phyloP scores from a whole-genome alignment of 1,284 basidiomycete genomes.

The Ceratobasidium sp. region DNA sequence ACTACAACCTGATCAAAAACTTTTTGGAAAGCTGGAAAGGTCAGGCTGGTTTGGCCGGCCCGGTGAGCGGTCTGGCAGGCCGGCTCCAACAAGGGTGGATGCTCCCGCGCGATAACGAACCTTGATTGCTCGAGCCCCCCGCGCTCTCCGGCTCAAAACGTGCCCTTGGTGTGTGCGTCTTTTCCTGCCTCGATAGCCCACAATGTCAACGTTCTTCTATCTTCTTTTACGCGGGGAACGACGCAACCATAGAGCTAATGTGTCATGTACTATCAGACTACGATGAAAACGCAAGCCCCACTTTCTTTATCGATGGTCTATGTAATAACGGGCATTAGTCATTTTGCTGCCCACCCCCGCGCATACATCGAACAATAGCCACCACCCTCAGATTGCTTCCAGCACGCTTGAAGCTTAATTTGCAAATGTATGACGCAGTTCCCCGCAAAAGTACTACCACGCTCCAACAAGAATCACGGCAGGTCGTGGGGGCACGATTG shows the following conservation, averaged over 20 bases:
- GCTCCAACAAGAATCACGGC: conserved; percentile 13
- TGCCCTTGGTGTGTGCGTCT: neutral
- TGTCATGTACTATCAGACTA: neutral
- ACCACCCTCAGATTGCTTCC: neutral
- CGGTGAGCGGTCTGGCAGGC: conserved; percentile 85
- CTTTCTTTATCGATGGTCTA: conserved; percentile 23
- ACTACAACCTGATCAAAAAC: conserved; percentile 92
- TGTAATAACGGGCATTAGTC: neutral
- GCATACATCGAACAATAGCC: conserved; percentile 16
- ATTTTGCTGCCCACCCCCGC: conserved; percentile 2
- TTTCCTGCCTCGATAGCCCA: neutral
- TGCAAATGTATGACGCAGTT: conserved; percentile 33
- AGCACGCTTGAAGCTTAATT: conserved; percentile 16
- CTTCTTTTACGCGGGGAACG: conserved; percentile 1
- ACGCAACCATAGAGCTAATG: neutral
- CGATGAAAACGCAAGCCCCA: neutral
- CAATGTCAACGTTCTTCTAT: conserved; percentile 18
- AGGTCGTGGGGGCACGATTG: neutral
- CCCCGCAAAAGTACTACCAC: conserved; percentile 2
- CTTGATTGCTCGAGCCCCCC: conserved; percentile 10
- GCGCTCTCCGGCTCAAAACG: neutral
- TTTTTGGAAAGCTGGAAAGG: conserved; percentile 93
- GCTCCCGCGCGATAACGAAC: conserved; percentile 66
- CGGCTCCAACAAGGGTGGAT: conserved; percentile 73
- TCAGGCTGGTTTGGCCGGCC: conserved; percentile 84